A percentile compares a stretch with the other conserved stretches of the same genome.
These are phyloP conservation scores for Amaranthus cruentus DNA, from an alignment of 148 eudicot genomes.

Conservation along the genomic window DNA sequence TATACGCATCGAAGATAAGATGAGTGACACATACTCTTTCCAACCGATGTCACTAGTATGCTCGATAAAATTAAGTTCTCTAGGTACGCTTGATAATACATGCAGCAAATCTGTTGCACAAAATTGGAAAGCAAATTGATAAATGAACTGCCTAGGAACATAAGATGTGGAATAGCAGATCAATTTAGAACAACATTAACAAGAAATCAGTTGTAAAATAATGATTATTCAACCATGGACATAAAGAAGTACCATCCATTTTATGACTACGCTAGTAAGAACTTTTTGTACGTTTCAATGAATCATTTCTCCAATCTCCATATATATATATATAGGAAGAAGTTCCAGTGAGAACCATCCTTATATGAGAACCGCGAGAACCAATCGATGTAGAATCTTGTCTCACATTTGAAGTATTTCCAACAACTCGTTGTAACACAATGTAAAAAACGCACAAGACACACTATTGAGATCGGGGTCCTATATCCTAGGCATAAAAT, in stretches of 20 bases:
- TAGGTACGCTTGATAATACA: constrained; percentile 54
- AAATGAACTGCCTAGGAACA: constrained; percentile 6
- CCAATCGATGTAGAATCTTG: too few species aligned
- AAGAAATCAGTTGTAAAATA: neutral
- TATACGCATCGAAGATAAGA: constrained; percentile 13
- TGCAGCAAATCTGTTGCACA: constrained; percentile 58
- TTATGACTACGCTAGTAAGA: too few species aligned
- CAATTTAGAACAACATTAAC: neutral
- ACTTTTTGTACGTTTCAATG: too few species aligned
- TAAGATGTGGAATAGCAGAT: neutral
- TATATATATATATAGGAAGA: too few species aligned
- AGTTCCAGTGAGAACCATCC: too few species aligned
- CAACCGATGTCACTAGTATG: constrained; percentile 75
- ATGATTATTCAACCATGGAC: neutral
- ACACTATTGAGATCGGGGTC: too few species aligned
- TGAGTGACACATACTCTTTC: constrained; percentile 63
- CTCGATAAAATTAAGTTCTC: constrained; percentile 62
- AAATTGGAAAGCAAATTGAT: constrained; percentile 3
- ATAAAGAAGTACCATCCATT: neutral
- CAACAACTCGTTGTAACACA: too few species aligned
- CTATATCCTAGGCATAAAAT: too few species aligned
- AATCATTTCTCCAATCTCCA: too few species aligned
- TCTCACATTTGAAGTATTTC: too few species aligned
- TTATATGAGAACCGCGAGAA: too few species aligned
- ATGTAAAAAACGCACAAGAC: too few species aligned